These are phyloP conservation scores for Colletotrichum echinochloae DNA, from an alignment of 2,329 filamentous ascomycete genomes.

Conservation along the genomic window DNA sequence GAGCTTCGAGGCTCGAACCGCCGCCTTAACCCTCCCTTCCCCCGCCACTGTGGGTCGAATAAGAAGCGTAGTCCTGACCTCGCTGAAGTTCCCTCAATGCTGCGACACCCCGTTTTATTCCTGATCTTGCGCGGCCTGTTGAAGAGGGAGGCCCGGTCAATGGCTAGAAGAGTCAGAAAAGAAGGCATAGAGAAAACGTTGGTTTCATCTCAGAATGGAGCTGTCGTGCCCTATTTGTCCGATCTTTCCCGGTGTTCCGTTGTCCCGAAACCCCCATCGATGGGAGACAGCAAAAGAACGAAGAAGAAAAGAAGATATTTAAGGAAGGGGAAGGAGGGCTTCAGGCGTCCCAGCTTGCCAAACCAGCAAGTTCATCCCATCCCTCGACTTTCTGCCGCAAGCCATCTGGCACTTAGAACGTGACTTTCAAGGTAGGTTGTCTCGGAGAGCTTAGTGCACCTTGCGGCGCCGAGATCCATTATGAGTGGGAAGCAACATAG, in stretches of 20 bases:
- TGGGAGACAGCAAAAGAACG: not conserved
- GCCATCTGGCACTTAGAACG: slow-evolving; percentile 5
- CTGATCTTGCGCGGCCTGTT: not conserved
- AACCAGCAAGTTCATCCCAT: not conserved
- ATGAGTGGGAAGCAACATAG: slow-evolving; percentile 9
- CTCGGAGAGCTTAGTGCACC: slow-evolving; percentile 1
- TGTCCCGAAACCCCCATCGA: not conserved
- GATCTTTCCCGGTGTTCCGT: slow-evolving; percentile 14
- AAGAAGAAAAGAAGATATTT: not conserved
- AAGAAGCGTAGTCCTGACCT: slow-evolving; percentile 19
- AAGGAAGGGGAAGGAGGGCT: slow-evolving; percentile 11
- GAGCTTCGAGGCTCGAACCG: slow-evolving; percentile 38
- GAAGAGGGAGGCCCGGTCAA: not conserved
- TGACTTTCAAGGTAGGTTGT: not conserved
- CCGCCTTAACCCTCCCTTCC: slow-evolving; percentile 14
- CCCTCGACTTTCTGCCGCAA: slow-evolving; percentile 17
- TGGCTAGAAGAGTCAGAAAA: not conserved
- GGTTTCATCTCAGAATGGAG: slow-evolving; percentile 16
- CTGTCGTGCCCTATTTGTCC: slow-evolving; percentile 21
- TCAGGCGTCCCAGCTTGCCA: slow-evolving; percentile 8
- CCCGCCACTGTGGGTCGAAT: slow-evolving; percentile 14
- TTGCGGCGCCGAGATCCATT: slow-evolving; percentile 14
- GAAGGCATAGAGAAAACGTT: slow-evolving; percentile 23
- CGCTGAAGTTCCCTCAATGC: not conserved
- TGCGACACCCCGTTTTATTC: slow-evolving; percentile 18